Evolutionary conservation across 2,329 filamentous ascomycete genomes (phyloP).

Genomic region (Sporothrix curviconia): DNA sequence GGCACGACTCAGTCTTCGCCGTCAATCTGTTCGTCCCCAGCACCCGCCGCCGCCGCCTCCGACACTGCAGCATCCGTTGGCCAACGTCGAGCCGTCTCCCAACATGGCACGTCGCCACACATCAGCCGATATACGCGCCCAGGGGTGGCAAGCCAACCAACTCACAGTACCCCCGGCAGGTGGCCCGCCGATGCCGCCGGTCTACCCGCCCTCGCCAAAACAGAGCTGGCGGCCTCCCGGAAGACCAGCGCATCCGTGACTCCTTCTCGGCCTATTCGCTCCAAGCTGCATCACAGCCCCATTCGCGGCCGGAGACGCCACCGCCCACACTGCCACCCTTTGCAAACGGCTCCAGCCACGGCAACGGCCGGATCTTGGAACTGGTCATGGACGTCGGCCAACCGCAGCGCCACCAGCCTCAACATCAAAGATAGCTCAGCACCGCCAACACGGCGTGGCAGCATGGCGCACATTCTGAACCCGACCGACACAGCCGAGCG

Average conservation of each 20-base stretch:
- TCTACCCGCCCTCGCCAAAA: slow-evolving; percentile 52
- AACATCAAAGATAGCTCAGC: slow-evolving; percentile 48
- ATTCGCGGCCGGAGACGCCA: slow-evolving; percentile 49
- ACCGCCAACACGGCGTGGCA: slow-evolving; percentile 50
- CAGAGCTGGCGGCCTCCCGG: slow-evolving; percentile 35
- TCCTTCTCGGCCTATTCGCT: slow-evolving; percentile 50
- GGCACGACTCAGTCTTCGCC: slow-evolving; percentile 65
- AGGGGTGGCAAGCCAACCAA: slow-evolving; percentile 64
- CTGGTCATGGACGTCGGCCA: slow-evolving; percentile 51
- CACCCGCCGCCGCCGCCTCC: slow-evolving; percentile 52
- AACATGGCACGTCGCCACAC: slow-evolving; percentile 82
- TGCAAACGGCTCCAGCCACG: slow-evolving; percentile 32
- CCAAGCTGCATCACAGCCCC: slow-evolving; percentile 38
- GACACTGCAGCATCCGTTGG: slow-evolving; percentile 31
- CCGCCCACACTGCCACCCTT: slow-evolving; percentile 46
- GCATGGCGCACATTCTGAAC: slow-evolving; percentile 59
- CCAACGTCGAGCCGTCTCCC: slow-evolving; percentile 54
- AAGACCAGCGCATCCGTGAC: slow-evolving; percentile 52
- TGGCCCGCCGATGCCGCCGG: slow-evolving; percentile 35
- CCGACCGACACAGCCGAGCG: slow-evolving; percentile 50
- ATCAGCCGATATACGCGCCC: slow-evolving; percentile 87
- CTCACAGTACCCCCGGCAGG: slow-evolving; percentile 58
- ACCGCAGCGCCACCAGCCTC: slow-evolving; percentile 38
- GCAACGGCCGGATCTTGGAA: slow-evolving; percentile 34
- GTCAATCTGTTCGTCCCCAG: slow-evolving; percentile 61